These are phyloP conservation scores for Argentina anserina DNA, from an alignment of 306 rosid genomes.

Conservation along the genomic window DNA sequence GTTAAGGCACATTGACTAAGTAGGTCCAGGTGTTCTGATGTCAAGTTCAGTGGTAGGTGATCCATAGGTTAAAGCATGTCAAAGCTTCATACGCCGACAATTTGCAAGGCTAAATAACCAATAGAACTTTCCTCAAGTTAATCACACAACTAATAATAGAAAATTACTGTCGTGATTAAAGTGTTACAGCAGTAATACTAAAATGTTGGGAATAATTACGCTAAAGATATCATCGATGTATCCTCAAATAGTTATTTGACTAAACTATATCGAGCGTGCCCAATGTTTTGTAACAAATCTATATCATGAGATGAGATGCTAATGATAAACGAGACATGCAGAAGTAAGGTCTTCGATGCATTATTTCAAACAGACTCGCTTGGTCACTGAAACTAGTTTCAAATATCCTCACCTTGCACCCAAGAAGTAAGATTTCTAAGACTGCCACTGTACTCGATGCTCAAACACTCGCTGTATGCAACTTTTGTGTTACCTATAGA, in stretches of 20 bases:
- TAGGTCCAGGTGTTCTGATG: conserved; percentile 22
- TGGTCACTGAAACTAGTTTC: neutral
- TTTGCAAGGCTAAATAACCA: neutral
- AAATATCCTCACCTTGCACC: neutral
- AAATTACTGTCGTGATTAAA: neutral
- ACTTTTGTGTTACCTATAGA: conserved; percentile 36
- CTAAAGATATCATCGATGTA: neutral
- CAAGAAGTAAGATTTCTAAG: neutral
- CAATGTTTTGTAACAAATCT: too few species aligned
- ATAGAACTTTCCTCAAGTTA: neutral
- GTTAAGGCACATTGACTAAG: conserved; percentile 6
- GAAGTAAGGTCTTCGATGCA: neutral
- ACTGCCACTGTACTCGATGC: neutral
- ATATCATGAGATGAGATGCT: too few species aligned
- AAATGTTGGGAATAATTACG: too few species aligned
- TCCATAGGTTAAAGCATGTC: conserved; percentile 28
- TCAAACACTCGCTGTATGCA: neutral
- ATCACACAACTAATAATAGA: neutral
- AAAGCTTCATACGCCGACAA: conserved; percentile 42
- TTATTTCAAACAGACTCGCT: neutral
- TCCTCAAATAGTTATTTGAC: neutral
- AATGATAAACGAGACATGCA: neutral
- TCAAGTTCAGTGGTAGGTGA: conserved; percentile 13
- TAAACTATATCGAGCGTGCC: neutral
- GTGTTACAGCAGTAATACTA: neutral